Percentiles rank a stretch among this genome's conserved stretches.
phyloP scores from a whole-genome alignment of 345 rosid species.

The Populus pruinosa region DNA sequence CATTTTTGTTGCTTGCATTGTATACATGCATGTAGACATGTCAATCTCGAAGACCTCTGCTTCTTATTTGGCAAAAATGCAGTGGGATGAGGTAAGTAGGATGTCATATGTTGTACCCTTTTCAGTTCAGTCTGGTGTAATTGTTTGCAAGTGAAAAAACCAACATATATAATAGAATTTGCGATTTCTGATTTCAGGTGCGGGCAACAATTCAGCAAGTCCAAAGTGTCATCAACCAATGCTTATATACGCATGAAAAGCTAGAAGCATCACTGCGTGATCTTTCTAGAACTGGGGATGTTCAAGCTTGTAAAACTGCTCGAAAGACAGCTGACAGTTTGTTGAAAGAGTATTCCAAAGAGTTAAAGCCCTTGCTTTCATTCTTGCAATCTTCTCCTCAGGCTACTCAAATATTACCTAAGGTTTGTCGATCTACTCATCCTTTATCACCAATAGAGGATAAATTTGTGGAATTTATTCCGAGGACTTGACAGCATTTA shows the following conservation, averaged over 20 bases:
- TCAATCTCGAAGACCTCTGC: slow-evolving; percentile 93
- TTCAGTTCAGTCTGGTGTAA: not conserved
- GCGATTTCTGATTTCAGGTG: slow-evolving; percentile 48
- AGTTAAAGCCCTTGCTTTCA: slow-evolving; percentile 54
- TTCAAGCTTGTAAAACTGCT: slow-evolving; percentile 83
- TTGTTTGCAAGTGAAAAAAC: not conserved
- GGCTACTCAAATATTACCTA: slow-evolving; percentile 67
- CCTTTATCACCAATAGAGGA: not conserved
- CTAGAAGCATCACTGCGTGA: slow-evolving; percentile 85
- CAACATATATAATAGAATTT: not conserved
- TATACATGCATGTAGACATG: slow-evolving; percentile 71
- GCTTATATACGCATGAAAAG: slow-evolving; percentile 68
- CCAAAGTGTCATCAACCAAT: slow-evolving; percentile 51
- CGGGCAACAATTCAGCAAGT: slow-evolving; percentile 65
- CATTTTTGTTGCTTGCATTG: slow-evolving; percentile 68
- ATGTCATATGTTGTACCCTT: not conserved
- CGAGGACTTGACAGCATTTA: too few relatives aligned
- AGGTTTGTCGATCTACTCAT: slow-evolving; percentile 43
- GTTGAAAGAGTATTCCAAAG: slow-evolving; percentile 79
- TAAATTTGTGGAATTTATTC: not conserved
- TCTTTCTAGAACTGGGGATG: slow-evolving; percentile 88
- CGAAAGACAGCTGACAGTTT: slow-evolving; percentile 71
- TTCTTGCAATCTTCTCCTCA: slow-evolving; percentile 66
- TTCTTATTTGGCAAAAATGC: slow-evolving; percentile 84
- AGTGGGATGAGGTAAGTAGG: slow-evolving; percentile 84